phyloP scores from a whole-genome alignment of 176 grass and related monocot species.

The Aegilops longissima region DNA sequence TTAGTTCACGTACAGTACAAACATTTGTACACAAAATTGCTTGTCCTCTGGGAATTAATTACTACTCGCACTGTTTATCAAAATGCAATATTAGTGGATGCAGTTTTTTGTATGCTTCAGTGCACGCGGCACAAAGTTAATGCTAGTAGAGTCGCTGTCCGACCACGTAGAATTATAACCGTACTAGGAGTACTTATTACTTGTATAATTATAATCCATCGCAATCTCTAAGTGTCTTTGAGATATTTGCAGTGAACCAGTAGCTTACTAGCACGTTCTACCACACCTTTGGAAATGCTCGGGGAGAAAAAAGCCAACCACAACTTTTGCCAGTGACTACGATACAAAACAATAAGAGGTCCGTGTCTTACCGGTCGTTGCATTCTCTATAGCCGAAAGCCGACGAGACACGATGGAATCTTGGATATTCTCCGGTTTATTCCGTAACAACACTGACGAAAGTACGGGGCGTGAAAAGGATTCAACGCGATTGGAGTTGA shows the following conservation, averaged over 20 bases:
- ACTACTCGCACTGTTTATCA: too few relatives aligned
- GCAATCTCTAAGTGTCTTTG: not conserved
- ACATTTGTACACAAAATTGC: too few relatives aligned
- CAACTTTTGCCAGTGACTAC: slow-evolving; percentile 11
- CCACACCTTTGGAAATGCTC: slow-evolving; percentile 23
- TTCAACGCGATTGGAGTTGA: not conserved
- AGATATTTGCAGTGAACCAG: slow-evolving; percentile 31
- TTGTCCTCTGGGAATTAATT: too few relatives aligned
- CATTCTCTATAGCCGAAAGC: slow-evolving; percentile 24
- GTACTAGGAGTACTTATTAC: not conserved
- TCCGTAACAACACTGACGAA: slow-evolving; percentile 10
- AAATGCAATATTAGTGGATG: too few relatives aligned
- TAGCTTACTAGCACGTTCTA: slow-evolving; percentile 12
- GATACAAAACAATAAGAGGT: slow-evolving; percentile 4
- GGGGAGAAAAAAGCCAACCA: not conserved
- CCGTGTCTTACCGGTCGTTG: not conserved
- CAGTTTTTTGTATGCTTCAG: too few relatives aligned
- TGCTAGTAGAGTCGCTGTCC: too few relatives aligned
- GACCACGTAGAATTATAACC: too few relatives aligned
- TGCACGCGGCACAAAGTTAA: too few relatives aligned
- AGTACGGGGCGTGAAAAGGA: not conserved
- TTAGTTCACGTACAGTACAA: too few relatives aligned
- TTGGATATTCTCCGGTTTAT: slow-evolving; percentile 49
- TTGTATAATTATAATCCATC: not conserved
- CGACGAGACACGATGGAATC: not conserved